Evolutionary conservation across 2,329 filamentous ascomycete species (phyloP), one percentile per base, ranked within the genome.

Genomic region (Myriosclerotinia curreyana): DNA sequence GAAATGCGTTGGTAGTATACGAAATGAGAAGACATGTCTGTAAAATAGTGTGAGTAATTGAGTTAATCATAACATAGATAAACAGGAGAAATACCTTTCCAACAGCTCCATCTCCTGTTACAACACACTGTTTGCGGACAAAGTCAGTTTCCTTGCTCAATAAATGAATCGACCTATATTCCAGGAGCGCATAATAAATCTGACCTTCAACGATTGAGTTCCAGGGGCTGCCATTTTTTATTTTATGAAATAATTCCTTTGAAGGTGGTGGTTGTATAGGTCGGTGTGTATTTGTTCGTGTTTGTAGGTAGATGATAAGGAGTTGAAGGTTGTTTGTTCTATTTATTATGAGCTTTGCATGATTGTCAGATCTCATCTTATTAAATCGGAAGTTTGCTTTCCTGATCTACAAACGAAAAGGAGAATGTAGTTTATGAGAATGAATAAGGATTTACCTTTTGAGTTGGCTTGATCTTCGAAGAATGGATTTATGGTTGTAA

Each of bases 11-110:
- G 69, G 95, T 99, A 69, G 95, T 98, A 82, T 99, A 99, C 61
- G 94, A 98, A 77, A 99, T 99, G 74, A 99, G 88, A 66, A 99
- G 88, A 83, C 95, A 99, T 83, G 95, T 99, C 94, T 97, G 67
- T 51, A 31, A 44, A 55, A 78, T 71, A 38, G 34, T 25, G 25
- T 62, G 3, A 62, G 60, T 28, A 25, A 38, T 48, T 62, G 50
- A 48, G 11, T 34, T 31, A n/a, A 44, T 5, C 8, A 34, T 55
- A 3, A 15, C n/a, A 34, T 34, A 7, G 31, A 54, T 40, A 22
- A 38, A 38, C 20, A 11, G 40, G 31, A 59, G 65, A 62, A 82
- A 79, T 80, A 96, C 93, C 86, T 99, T 99, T 79, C 95, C 95
- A 74, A 99, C 95, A 77, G 95, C 95, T 91, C 95, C 95, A 79